Base-by-base conservation (phyloP, 2,329 filamentous ascomycete genomes). In the Cladophialophora bantiana region DNA sequence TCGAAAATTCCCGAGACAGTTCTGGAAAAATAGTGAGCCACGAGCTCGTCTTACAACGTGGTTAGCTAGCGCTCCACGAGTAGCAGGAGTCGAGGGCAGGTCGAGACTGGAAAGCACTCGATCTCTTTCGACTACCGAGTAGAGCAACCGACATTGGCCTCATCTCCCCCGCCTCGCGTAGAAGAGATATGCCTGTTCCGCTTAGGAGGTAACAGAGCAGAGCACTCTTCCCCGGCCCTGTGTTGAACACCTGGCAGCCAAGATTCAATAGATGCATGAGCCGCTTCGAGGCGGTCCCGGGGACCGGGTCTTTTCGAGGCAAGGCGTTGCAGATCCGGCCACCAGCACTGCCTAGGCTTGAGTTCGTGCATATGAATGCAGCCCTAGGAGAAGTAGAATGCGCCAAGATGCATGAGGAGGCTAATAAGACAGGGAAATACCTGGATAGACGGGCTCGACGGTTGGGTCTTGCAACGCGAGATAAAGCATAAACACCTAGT, bases 121-220 rank as follows among this genome's bases (percentile, higher is more conserved):
- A 50, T 50, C 45, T 50, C 45, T 9, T 50, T 10, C 18, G 1
- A 26, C 26, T 26, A 26, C 26, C 26, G 26, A 26, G 26, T 26
- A 2, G 18, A 50, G 45, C 6, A 18, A 26, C 18, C 45, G 26
- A 13, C 3, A 10, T 12, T 18, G 45, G 45, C 20, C 45, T 50
- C 45, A 50, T 26, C 45, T 50, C 45, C 45, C 18, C 45, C 45
- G 26, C 45, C 45, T 50, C 45, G 45, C 45, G 45, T 50, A 50
- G 45, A 50, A 26, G 26, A 20, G 45, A 50, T 10, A 50, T 50
- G 18, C 4, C 45, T 26, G 45, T 20, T 20, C 26, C 12, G 18
- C 18, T 26, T 10, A 26, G 45, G 45, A 15, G 18, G 7, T 10
- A 26, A 50, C 20, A 26, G 18, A 1, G n/a, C 18, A 26, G 7